Evolutionary conservation across 495 filamentous ascomycete genomes (phyloP), one percentile per base, ranked within the genome.

Genomic region (Stereocaulon alpinum): DNA sequence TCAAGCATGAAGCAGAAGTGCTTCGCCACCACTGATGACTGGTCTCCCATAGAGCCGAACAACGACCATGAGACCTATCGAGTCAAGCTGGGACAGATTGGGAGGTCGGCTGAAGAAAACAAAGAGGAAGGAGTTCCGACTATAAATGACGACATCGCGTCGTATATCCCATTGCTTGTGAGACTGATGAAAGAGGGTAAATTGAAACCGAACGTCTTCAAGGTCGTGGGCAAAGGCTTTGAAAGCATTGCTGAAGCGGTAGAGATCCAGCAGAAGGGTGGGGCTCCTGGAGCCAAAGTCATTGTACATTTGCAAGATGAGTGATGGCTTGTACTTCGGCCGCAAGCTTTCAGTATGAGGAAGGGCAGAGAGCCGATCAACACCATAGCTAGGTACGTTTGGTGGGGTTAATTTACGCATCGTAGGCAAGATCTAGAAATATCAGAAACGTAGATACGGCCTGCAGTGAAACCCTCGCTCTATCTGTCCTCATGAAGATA

Each of bases 11-110:
- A 45, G 22, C 14, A 47, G 10, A 77, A 76, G 59, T 70, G 69
- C 30, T 75, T 75, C 55, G 54, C 70, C 4, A 76, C 74, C 0
- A 74, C 69, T 2, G 71, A 75, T 65, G 74, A 73, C 52, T 76
- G 73, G 76, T 74, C 34, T n/a, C 41, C 50, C 4, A 60, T 54
- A 50, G 57, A 50, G 18, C 32, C 51, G 14, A 27, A 41, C 14
- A 29, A 61, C 4, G 57, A 29, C 32, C 47, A 53, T 44, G 30
- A 43, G 29, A 60, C 60, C 6, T 53, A 51, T 37, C 22, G 40
- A 34, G 29, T 41, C 42, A 22, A 59, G 24, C 58, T 63, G 1
- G 60, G 58, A 0, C 6, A 29, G 3, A 6, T 0, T 0, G 47
- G 47, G 27, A 32, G 47, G 47, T 10, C 4, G 1, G 27, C 0